Evolutionary conservation across 2,329 filamentous ascomycete genomes (phyloP).

Genomic region (Ophiostoma angusticollis): DNA sequence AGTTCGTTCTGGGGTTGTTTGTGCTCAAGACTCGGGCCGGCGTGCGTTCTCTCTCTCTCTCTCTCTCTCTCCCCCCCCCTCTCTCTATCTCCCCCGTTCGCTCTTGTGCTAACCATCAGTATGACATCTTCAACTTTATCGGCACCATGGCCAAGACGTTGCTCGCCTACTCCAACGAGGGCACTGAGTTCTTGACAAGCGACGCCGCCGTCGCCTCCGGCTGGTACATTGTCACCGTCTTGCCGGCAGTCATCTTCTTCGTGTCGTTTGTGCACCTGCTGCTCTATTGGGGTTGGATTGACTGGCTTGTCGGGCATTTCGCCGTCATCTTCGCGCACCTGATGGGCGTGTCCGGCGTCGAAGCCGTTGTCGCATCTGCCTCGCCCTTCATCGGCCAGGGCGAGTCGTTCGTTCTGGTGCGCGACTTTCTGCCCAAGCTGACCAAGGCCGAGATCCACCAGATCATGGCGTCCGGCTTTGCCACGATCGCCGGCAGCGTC

Average conservation of each 20-base stretch:
- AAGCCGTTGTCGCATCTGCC: constrained; percentile 85
- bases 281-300: constrained; percentile 67
- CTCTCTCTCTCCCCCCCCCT: too few relatives aligned
- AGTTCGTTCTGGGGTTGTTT: constrained; percentile 81
- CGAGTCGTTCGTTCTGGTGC: constrained; percentile 85
- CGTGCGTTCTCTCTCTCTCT: constrained; percentile 22
- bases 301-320: constrained; percentile 84
- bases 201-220: constrained; percentile 34
- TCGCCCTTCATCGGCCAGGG: constrained; percentile 92
- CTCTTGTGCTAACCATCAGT: constrained; percentile 2
- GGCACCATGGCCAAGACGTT: constrained; percentile 61
- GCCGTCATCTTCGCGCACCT: constrained; percentile 86
- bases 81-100: too few relatives aligned
- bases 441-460: constrained; percentile 84
- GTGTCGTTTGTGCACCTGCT: constrained; percentile 79
- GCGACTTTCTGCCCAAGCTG: constrained; percentile 72
- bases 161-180: constrained; percentile 61
- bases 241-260: constrained; percentile 96
- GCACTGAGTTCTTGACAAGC: constrained; percentile 52
- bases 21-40: constrained; percentile 70
- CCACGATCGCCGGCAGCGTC: constrained; percentile 81
- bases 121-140: constrained; percentile 85
- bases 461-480: constrained; percentile 84
- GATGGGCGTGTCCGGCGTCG: constrained; percentile 75
- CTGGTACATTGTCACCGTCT: constrained; percentile 66